Percentiles rank a stretch among this genome's conserved stretches.
These are phyloP conservation scores for Datura wrightii DNA, from an alignment of 257 asterid species.

Conservation along the genomic window DNA sequence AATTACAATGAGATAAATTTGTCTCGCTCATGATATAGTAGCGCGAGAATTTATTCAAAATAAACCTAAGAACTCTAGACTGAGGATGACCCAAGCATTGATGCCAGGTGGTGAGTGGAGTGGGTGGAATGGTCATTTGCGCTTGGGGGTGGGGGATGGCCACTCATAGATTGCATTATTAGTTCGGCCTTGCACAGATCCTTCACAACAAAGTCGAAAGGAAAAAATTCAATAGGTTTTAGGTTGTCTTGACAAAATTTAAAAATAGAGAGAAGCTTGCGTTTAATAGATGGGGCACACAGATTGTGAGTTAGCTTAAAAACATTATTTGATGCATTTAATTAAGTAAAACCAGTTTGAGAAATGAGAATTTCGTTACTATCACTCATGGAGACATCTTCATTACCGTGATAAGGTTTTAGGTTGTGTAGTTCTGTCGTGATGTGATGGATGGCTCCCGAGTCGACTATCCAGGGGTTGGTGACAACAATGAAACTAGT, in stretches of 20 bases:
- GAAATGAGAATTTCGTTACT: background rate
- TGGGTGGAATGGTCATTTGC: background rate
- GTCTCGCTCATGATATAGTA: background rate
- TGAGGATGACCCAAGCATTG: background rate
- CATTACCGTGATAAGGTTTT: background rate
- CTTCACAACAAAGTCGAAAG: background rate
- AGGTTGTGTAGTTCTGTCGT: background rate
- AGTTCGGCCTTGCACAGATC: background rate
- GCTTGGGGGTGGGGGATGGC: background rate
- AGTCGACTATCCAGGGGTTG: background rate
- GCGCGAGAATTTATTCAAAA: background rate
- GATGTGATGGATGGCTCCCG: background rate
- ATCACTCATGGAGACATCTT: background rate
- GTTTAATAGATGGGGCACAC: background rate
- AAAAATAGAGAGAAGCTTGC: too few species aligned
- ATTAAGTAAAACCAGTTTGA: background rate
- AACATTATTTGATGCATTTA: background rate
- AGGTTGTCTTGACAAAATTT: too few species aligned
- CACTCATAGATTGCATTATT: background rate
- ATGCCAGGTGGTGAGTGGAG: background rate
- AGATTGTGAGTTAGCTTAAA: background rate
- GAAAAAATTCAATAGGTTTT: too few species aligned
- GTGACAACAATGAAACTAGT: background rate
- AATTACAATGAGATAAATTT: background rate
- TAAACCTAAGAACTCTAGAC: background rate